Evolutionary conservation across 2,329 filamentous ascomycete genomes (phyloP), one percentile per base, ranked within the genome.

Genomic region (Zopfia rhizophila): DNA sequence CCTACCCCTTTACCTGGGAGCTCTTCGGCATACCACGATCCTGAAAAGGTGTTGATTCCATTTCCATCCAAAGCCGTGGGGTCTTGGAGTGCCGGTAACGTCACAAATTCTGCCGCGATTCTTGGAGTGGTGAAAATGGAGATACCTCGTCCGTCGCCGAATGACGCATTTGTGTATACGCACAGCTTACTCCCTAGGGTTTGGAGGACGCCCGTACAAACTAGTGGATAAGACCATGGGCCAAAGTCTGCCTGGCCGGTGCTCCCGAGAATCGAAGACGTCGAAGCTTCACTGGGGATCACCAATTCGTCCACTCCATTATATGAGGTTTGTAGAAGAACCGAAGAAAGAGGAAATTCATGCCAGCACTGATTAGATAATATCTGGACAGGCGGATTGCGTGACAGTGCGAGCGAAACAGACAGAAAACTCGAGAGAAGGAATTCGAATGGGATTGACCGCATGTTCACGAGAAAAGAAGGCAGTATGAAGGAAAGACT

Each of bases 81-180:
- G 10, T 56, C 30, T 1, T 52, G 45, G 36, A 70, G 68, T 3
- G 61, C 55, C 0, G 65, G 61, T 1, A 70, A 45, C 1, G 44
- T 33, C 7, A 53, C 52, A 16, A 67, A 55, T 23, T 59, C 19
- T 3, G 38, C 30, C 2, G 68, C 65, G 21, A 70, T 31, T 1
- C 22, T 29, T 10, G 65, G 67, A 0, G 66, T 70, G 0, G 68
- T 72, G 37, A 72, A 61, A 5, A 72, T 58, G 0, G 68, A 66
- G 3, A 70, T 69, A 2, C 68, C 68, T 1, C 66, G 58, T 6
- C 60, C 61, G n/a, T 53, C 30, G 23, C 47, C 54, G 23, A 69
- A 69, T 1, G 60, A 54, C 1, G 48, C 35, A 27, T 53, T 53
- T 8, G 66, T 70, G 45, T 67, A 72, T 3, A 66, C 49, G 32